Evolutionary conservation across 495 filamentous ascomycete species (phyloP), one percentile per base, ranked within the genome.

Genomic region (Daldinia caldariorum): DNA sequence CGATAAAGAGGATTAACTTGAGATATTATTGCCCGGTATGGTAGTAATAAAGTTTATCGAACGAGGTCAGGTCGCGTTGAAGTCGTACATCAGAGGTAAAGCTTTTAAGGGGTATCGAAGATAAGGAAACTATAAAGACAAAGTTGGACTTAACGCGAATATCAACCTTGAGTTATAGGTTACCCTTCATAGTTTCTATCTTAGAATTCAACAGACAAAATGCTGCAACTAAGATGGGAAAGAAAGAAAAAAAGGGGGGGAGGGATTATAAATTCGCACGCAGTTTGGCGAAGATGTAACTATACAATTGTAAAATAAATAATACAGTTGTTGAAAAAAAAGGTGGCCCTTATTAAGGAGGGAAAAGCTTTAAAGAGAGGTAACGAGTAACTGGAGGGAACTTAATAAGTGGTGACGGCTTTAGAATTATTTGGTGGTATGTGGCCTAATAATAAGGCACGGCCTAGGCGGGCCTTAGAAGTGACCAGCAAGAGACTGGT

Each of bases 381-480:
- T 14, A 38, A 22, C 20, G n/a, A 29, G 12, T 29, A 51, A 51
- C 10, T 29, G 9, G 53, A 56, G 20, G 34, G 55, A 22, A 38
- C 9, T 53, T 37, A 31, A 58, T 37, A 31, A 58, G 41, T 22
- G 60, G 41, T 22, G 60, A 55, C 49, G 31, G 49, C 49, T 43
- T 55, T 35, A 47, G 61, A 65, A 69, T 60, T 41, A 50, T 66
- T 61, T 66, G 67, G 61, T 62, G 64, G 64, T 50, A 68, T 72
- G 61, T 68, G 70, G 64, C 65, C 70, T 72, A 72, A 72, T 72
- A 72, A 72, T 72, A 61, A 72, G 54, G 55, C 34, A 22, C 43
- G 43, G 43, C 43, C 43, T 47, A 47, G 43, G 43, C 43, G 18
- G 43, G 43, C 20, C 43, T 47, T 20, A 47, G 43, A 47, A 47